Evolutionary conservation across 116 monocot genomes (phyloP), one percentile per base, ranked within the genome.

Genomic region (Trichopus zeylanicus): DNA sequence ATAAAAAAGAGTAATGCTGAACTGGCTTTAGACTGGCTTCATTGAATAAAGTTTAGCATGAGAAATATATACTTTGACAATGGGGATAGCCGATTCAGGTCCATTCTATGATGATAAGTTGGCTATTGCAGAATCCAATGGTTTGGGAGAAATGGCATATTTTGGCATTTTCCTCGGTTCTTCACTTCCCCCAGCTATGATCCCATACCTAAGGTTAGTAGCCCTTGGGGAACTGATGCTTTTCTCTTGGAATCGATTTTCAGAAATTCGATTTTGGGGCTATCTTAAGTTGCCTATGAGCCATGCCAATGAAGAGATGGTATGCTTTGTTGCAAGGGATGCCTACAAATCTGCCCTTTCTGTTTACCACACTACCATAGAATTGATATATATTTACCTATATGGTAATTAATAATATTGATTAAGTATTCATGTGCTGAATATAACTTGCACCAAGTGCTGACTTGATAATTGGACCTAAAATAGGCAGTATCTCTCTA

Each of bases 1-100:
- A 51, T 81, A 46, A 59, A 56, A 48, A 95, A n/a, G 90, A 95
- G 84, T 67, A 87, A 95, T 72, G 76, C 87, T 29, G 95, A 95
- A 59, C 54, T 95, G 59, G 95, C 84, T 18, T 79, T 95, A n/a
- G 95, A 90, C 54, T 95, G 95, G 95, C 7, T 81, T 95, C 59
- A 66, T 84, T 64, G 95, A 95, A 52, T 59, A 70, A 54, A 90
- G 53, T 15, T 49, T 75, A 16, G 66, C 64, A 12, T 73, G 87
- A 6, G 57, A 86, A 16, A 46, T 59, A 53, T 95, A 95, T 71
- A 95, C 95, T 46, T 65, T 95, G 59, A 90, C 90, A 27, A 59
- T 95, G 26, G 81, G 84, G 63, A 90, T 95, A 30, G 31, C 90
- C 33, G 86, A 87, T 66, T 87, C 86, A 29, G 95, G 90, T 65